Evolutionary conservation across 169 alveolate species (phyloP).

Genomic region (Cryptosporidium xiaoi): DNA sequence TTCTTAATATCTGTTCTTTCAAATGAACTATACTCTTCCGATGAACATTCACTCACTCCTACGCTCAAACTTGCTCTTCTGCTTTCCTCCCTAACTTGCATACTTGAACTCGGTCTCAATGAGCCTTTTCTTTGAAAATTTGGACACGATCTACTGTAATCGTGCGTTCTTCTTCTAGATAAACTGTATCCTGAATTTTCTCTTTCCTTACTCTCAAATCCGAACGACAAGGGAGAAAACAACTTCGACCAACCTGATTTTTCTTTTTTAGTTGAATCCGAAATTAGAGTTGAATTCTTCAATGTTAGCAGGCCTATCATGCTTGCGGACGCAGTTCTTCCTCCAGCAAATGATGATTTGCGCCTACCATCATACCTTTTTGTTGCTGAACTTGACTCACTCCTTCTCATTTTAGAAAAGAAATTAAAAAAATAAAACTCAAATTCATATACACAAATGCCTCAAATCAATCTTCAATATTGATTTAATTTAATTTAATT

Average conservation of each 20-base stretch:
- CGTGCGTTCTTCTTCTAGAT: constrained; percentile 53
- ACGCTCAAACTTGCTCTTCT: no score
- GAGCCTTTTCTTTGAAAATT: constrained; percentile 56
- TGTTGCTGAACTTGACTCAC: constrained; percentile 49
- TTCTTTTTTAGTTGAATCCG: constrained; percentile 14
- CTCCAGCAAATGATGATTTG: constrained; percentile 42
- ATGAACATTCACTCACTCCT: not conserved
- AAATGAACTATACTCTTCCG: not conserved
- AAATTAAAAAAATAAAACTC: no score
- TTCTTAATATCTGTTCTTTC: not conserved
- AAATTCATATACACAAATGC: no score
- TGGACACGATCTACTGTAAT: constrained; percentile 32
- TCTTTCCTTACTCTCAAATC: not conserved
- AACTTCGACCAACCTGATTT: constrained; percentile 51
- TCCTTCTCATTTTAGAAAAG: constrained; percentile 19
- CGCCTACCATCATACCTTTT: constrained; percentile 34
- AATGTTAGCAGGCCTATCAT: constrained; percentile 39
- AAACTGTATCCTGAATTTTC: constrained; percentile 25
- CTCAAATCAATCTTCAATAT: no score
- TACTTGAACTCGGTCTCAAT: constrained; percentile 29
- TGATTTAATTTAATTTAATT: no score
- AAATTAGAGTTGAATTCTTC: constrained; percentile 16
- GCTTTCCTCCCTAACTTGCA: constrained; percentile 15
- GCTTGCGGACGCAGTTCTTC: constrained; percentile 58
- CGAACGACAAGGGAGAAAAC: constrained; percentile 42